phyloP scores from a whole-genome alignment of 148 eudicot species.

The Rhododendron kiyosumense region DNA sequence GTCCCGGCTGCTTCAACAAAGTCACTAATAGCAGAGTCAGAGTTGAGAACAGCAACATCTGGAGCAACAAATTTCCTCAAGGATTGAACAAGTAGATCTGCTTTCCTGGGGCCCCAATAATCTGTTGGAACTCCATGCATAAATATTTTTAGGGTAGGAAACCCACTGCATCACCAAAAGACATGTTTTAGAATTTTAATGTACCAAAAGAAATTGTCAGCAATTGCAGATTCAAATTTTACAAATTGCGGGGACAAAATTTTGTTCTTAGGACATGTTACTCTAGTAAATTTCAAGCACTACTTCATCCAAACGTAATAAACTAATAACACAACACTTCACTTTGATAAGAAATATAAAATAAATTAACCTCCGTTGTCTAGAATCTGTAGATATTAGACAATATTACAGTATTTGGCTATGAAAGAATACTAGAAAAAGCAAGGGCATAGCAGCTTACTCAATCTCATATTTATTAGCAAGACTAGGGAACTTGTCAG shows the following conservation, averaged over 20 bases:
- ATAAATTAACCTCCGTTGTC: background rate
- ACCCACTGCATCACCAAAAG: conserved; percentile 61
- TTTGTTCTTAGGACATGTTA: background rate
- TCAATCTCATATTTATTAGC: conserved; percentile 77
- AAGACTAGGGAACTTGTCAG: conserved; percentile 70
- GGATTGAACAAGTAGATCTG: conserved; percentile 59
- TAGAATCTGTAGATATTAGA: background rate
- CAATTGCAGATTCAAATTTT: background rate
- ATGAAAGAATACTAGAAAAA: background rate
- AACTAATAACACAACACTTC: background rate
- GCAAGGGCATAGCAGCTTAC: conserved; percentile 43
- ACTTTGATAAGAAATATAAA: background rate
- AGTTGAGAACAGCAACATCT: conserved; percentile 66
- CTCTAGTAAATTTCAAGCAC: background rate
- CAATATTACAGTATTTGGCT: background rate
- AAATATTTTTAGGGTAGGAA: conserved; percentile 84
- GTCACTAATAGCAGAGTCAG: conserved; percentile 59
- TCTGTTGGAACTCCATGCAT: conserved; percentile 86
- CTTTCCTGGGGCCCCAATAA: conserved; percentile 76
- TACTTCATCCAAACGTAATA: background rate
- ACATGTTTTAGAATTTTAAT: background rate
- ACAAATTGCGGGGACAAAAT: background rate
- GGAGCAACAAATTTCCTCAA: conserved; percentile 91
- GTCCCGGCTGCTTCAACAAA: conserved; percentile 70
- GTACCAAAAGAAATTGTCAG: background rate